Base-by-base conservation (phyloP, 306 rosid species). In the Glycyrrhiza uralensis region DNA sequence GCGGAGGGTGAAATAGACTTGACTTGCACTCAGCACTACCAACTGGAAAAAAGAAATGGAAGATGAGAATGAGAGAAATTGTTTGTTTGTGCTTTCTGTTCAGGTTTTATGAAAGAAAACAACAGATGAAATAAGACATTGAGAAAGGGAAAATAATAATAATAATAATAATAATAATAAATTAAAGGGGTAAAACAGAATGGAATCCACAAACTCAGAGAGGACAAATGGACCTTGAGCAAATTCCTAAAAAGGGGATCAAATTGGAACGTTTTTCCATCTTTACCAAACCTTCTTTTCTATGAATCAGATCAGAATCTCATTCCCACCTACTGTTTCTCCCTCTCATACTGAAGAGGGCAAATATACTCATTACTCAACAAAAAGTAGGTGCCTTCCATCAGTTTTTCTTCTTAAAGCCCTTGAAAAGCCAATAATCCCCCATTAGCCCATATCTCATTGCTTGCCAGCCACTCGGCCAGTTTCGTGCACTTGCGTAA, bases 151-250 rank as follows among this genome's bases (percentile, higher is more conserved):
- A 26, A 29, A 56, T 41, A 30, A 35, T 30, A 23, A 11, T 26
- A 50, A 15, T 12, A 22, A 20, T 24, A 24, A 17, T 30, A 23
- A 11, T 26, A 50, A 15, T 12, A 22, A 20, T 24, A 24, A 17
- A n/a, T n/a, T n/a, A 19, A 26, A 39, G 46, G 1, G 20, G 58
- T 28, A 65, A 30, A 76, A 52, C 54, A 44, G 76, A 58, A 82
- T 74, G 92, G 94, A 89, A 89, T 87, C 90, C 90, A 76, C 81
- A 80, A 76, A n/a, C 81, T 59, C 85, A 77, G 83, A 87, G 75
- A 51, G 77, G 95, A 91, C 99, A 94, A 89, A 89, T 50, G 80
- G 83, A 65, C 83, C 83, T 72, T 61, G 87, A 81, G 73, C 95
- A 87, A 85, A 85, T 69, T 81, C 84, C 86, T 81, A 82, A 81